A percentile compares a stretch with the other conserved stretches of the same genome.
phyloP scores from a whole-genome alignment of 768 basidiomycete genomes.

The Asterophora parasitica region DNA sequence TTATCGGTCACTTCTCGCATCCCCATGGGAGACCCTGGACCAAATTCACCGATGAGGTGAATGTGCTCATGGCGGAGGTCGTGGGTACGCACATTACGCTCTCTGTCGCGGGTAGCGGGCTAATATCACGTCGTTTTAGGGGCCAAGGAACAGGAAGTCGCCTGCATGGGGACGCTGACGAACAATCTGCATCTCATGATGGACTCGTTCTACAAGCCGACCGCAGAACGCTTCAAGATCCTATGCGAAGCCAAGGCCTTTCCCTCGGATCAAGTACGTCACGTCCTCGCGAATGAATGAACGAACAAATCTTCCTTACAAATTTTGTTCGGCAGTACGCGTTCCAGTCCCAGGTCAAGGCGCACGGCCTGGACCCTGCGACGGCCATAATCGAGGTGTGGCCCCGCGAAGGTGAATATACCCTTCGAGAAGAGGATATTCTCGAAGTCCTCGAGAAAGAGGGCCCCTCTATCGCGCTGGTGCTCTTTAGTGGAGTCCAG shows the following conservation, averaged over 20 bases:
- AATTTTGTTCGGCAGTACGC: constrained; percentile 64
- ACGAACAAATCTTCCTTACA: constrained; percentile 11
- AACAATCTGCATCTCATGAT: constrained; percentile 95
- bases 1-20: constrained; percentile 87
- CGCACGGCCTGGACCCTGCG: constrained; percentile 73
- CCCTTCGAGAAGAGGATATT: constrained; percentile 86
- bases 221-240: constrained; percentile 81
- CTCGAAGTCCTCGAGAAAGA: constrained; percentile 66
- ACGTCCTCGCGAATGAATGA: constrained; percentile 15
- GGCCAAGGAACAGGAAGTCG: constrained; percentile 85
- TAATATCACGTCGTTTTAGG: constrained; percentile 43
- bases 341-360: constrained; percentile 82
- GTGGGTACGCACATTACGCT: constrained; percentile 55
- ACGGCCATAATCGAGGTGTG: constrained; percentile 72
- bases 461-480: constrained; percentile 77
- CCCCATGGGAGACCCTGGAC: constrained; percentile 85
- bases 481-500: constrained; percentile 91
- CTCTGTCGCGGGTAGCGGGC: neutral
- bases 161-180: constrained; percentile 93
- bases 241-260: constrained; percentile 93
- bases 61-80: constrained; percentile 71
- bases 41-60: constrained; percentile 65
- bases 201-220: constrained; percentile 91
- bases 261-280: constrained; percentile 88
- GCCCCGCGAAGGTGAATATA: constrained; percentile 81